Evolutionary conservation across 768 basidiomycete genomes (phyloP), one percentile per base, ranked within the genome.

Genomic region (Tephrocybe sp.): DNA sequence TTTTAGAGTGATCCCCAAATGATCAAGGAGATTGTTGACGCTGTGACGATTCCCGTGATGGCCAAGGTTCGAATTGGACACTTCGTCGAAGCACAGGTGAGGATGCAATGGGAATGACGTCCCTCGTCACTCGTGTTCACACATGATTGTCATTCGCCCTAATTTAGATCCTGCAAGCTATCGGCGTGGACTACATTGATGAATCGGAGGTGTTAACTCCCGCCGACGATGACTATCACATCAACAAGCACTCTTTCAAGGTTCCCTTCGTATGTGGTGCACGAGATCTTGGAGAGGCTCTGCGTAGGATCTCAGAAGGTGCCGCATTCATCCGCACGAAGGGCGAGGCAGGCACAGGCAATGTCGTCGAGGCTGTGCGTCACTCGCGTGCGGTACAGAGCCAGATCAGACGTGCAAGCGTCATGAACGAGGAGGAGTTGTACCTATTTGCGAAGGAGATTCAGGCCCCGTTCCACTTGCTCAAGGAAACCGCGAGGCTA

Each of bases 291-390:
- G 97, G 97, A 46, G 95, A 98, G 69, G 97, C 97, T 3, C 78
- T 99, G 5, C 86, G 97, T 32, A 85, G 97, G 54, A 97, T 99
- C 60, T 91, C 90, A 19, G 97, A 99, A 68, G 97, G 97, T 38
- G 96, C 96, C 1, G 92, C 97, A 0, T 94, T 98, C 80, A 94
- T 99, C 71, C 92, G 97, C 58, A 98, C 96, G 51, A 99, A 98
- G 72, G 96, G 93, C 47, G 88, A 91, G 67, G 87, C 87, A 15
- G 91, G 91, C 16, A 92, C 91, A 0, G 91, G 91, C 34, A 93
- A 93, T 63, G 87, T 92, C 40, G 88, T 92, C 49, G 91, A 93
- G 68, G 97, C 97, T 36, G 97, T 98, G 47, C 84, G 92, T 52
- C 96, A 99, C 72, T 82, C 86, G 54, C 86, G 97, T 31, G 73